Evolutionary conservation across 1,284 basidiomycete genomes (phyloP).

Genomic region (Cutaneotrichosporon sp.): DNA sequence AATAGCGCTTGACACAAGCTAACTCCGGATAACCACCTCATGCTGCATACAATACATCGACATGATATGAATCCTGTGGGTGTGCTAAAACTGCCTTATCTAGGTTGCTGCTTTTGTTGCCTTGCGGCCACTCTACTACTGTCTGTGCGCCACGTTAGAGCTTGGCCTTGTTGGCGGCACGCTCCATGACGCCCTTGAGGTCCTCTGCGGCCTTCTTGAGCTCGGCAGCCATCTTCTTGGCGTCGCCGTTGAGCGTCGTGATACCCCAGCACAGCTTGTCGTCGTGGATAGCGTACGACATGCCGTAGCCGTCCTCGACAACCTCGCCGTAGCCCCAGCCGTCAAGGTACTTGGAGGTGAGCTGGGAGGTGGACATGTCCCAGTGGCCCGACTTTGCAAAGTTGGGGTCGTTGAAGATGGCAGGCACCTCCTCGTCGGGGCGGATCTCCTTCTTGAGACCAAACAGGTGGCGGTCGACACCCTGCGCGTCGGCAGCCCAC

Average conservation of each 20-base stretch:
- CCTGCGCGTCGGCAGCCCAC: conserved; percentile 90
- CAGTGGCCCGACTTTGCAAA: conserved; percentile 73
- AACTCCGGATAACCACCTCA: background rate
- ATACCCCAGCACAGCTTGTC: conserved; percentile 87
- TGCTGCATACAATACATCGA: conserved; percentile 3
- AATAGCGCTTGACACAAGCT: too few species aligned
- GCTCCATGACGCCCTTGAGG: conserved; percentile 67
- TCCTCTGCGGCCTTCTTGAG: conserved; percentile 74
- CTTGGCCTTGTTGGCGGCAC: conserved; percentile 50
- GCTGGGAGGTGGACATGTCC: conserved; percentile 87
- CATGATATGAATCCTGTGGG: conserved; percentile 74
- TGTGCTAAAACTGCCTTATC: conserved; percentile 75
- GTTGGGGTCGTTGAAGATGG: conserved; percentile 71
- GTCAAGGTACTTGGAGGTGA: conserved; percentile 76
- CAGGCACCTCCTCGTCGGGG: conserved; percentile 69
- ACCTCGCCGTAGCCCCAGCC: conserved; percentile 99
- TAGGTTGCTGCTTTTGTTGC: background rate
- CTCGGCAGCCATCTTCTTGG: conserved; percentile 60
- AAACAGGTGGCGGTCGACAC: conserved; percentile 93
- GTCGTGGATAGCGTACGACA: conserved; percentile 87
- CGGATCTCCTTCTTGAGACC: conserved; percentile 79
- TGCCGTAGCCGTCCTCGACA: conserved; percentile 85
- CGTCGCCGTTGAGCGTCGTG: conserved; percentile 69
- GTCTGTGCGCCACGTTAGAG: conserved; percentile 13
- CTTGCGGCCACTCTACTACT: background rate